These are phyloP conservation scores for Trametes meyenii DNA, from an alignment of 768 basidiomycete species.

Conservation along the genomic window DNA sequence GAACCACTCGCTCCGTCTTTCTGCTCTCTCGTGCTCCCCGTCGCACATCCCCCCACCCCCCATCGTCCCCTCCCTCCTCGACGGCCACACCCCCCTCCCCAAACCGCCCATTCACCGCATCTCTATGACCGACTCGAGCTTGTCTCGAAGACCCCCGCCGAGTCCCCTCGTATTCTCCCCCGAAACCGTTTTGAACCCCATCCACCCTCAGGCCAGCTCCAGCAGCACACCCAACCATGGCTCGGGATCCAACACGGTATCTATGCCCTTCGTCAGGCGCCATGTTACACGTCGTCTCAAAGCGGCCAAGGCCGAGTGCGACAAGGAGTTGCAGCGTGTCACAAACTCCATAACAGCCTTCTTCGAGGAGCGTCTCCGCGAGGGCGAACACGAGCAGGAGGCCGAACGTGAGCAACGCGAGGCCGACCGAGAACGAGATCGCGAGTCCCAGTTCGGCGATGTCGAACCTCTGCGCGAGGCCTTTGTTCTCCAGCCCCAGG, in stretches of 20 bases:
- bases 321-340: constrained; percentile 93
- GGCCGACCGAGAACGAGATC: constrained; percentile 50
- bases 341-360: constrained; percentile 93
- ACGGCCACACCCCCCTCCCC: constrained; percentile 17
- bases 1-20: constrained; percentile 20
- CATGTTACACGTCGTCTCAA: constrained; percentile 93
- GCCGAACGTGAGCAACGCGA: constrained; percentile 62
- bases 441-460: constrained; percentile 51
- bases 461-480: constrained; percentile 54
- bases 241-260: constrained; percentile 74
- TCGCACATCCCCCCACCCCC: constrained; percentile 18
- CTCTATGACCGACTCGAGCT: constrained; percentile 39
- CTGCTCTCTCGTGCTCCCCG: constrained; percentile 22
- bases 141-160: constrained; percentile 53
- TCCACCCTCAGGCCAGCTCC: constrained; percentile 40
- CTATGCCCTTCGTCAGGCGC: constrained; percentile 90
- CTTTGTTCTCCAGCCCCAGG: constrained; percentile 59
- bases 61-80: constrained; percentile 18
- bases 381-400: constrained; percentile 68
- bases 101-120: constrained; percentile 24
- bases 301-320: constrained; percentile 94
- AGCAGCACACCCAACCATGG: constrained; percentile 40
- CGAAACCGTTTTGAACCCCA: constrained; percentile 60
- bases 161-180: constrained; percentile 81
- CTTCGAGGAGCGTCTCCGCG: constrained; percentile 88